Conservation (phyloP, 805 yeast genomes). For the Lachancea fermentati region DNA sequence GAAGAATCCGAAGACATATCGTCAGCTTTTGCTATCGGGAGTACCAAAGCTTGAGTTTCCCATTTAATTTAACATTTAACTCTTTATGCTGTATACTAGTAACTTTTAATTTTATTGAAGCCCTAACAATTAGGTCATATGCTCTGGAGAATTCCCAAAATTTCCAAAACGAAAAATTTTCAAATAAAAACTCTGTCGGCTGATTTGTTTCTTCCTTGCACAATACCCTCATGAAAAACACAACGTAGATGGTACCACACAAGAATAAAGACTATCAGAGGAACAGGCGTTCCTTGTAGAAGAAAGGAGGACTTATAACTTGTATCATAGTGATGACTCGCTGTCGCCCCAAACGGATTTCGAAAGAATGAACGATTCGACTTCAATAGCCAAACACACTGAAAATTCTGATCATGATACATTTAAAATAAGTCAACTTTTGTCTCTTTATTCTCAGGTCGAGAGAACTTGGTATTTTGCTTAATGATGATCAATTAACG, state of each 20-base stretch:
- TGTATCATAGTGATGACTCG: slow-evolving; percentile 30
- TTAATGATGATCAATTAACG: slow-evolving; percentile 10
- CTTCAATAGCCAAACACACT: slow-evolving; percentile 34
- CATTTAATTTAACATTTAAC: too few species aligned
- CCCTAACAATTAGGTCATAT: too few species aligned
- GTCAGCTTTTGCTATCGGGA: slow-evolving; percentile 2
- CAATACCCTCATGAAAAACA: background rate
- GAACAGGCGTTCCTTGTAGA: slow-evolving; percentile 22
- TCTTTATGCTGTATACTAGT: too few species aligned
- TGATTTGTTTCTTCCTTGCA: background rate
- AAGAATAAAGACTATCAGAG: background rate
- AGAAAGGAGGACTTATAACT: slow-evolving; percentile 3
- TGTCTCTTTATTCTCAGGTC: slow-evolving; percentile 3
- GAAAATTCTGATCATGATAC: slow-evolving; percentile 33
- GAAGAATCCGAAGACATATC: slow-evolving; percentile 6
- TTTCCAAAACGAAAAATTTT: too few species aligned
- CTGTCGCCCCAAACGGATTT: slow-evolving; percentile 40
- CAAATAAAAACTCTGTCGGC: too few species aligned
- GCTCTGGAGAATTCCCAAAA: too few species aligned
- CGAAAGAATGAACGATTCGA: slow-evolving; percentile 23
- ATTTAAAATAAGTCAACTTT: slow-evolving; percentile 3
- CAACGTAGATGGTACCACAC: background rate
- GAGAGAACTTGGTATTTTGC: background rate
- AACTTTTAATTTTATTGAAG: background rate
- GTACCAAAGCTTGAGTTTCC: background rate